Conservation (phyloP, 306 rosid genomes). For the Cyamopsis tetragonoloba region DNA sequence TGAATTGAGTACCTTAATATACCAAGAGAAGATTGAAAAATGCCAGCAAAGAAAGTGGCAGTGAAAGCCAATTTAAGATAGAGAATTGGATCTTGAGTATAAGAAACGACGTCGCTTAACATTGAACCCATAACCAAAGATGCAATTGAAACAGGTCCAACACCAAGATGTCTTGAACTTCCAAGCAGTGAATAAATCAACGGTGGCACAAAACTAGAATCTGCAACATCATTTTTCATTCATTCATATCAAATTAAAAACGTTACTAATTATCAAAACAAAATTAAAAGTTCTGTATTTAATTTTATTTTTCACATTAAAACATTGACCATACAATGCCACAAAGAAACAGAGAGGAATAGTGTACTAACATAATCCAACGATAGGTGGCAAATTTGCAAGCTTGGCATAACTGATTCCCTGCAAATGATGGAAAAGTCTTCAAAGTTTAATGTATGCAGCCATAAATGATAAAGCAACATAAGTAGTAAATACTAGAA, state of each 20-base stretch:
- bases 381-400: slow-evolving; percentile 92
- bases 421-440: no score
- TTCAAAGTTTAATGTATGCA: no score
- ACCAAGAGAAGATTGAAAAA: slow-evolving; percentile 86
- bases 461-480: no score
- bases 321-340: neutral
- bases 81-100: slow-evolving; percentile 57
- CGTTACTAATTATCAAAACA: no score
- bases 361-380: slow-evolving; percentile 87
- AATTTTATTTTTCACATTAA: no score
- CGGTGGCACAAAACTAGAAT: slow-evolving; percentile 97
- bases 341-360: neutral
- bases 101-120: slow-evolving; percentile 70
- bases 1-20: slow-evolving; percentile 78
- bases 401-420: slow-evolving; percentile 99
- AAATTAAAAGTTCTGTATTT: no score
- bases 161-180: slow-evolving; percentile 88
- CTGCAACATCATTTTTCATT: no score
- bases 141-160: slow-evolving; percentile 98
- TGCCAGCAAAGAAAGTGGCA: slow-evolving; percentile 86
- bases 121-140: slow-evolving; percentile 98
- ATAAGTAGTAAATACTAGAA: no score
- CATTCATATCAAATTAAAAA: neutral
- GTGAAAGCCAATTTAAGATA: slow-evolving; percentile 94
- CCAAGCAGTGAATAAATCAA: slow-evolving; percentile 84